These are phyloP conservation scores for Phytopythium boreale DNA, from an alignment of 352 stramenopile genomes.

Conservation along the genomic window DNA sequence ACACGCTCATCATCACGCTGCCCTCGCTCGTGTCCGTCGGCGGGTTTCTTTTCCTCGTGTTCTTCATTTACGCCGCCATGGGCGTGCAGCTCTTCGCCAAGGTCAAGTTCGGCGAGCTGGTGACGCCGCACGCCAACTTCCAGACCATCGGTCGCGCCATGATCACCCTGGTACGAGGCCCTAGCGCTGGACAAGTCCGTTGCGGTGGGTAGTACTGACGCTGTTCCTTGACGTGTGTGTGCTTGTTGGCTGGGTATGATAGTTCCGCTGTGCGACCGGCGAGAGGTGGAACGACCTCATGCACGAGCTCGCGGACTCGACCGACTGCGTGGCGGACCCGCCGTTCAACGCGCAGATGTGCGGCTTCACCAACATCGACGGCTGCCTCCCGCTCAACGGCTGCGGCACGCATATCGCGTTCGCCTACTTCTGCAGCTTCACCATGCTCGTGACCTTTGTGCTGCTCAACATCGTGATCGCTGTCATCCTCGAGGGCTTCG, in stretches of 20 bases:
- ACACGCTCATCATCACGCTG: slow-evolving; percentile 77
- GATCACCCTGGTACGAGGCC: slow-evolving; percentile 54
- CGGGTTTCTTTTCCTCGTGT: slow-evolving; percentile 74
- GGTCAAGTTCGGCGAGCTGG: slow-evolving; percentile 39
- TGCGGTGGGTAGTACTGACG: background rate
- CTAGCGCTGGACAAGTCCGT: background rate
- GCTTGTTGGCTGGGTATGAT: background rate
- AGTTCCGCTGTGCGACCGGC: slow-evolving; percentile 84
- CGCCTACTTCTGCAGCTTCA: slow-evolving; percentile 78
- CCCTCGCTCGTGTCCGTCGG: slow-evolving; percentile 78
- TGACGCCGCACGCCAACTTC: slow-evolving; percentile 84
- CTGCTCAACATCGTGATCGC: slow-evolving; percentile 89
- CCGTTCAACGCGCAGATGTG: slow-evolving; percentile 38
- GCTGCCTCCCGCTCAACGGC: slow-evolving; percentile 44
- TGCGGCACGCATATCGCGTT: slow-evolving; percentile 46
- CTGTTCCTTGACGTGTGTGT: background rate
- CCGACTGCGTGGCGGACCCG: slow-evolving; percentile 26
- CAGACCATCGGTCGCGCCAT: slow-evolving; percentile 71
- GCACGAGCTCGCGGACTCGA: slow-evolving; percentile 51
- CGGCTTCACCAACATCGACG: slow-evolving; percentile 32
- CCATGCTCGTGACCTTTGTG: slow-evolving; percentile 77
- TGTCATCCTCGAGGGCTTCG: slow-evolving; percentile 83
- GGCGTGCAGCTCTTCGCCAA: slow-evolving; percentile 86
- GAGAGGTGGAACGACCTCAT: slow-evolving; percentile 89
- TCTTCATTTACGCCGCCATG: slow-evolving; percentile 87